Conservation (phyloP, 2,329 filamentous ascomycete species). For the Xylaria sp. region DNA sequence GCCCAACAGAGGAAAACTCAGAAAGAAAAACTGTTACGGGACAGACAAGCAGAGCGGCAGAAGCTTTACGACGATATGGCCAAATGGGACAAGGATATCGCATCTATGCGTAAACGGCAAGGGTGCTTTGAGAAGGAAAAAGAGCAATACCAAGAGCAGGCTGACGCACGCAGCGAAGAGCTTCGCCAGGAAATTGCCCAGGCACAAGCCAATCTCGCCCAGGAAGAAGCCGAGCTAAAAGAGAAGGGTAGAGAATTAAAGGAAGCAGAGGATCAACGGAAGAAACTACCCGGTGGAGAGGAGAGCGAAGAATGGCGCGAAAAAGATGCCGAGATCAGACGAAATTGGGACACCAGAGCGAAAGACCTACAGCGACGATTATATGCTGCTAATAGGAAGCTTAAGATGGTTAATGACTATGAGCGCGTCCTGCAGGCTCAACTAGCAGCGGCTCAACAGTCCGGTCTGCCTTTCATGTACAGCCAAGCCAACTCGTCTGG, state of each 20-base stretch:
- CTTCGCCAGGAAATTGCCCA: conserved; percentile 66
- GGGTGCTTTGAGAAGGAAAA: conserved; percentile 65
- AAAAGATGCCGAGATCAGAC: conserved; percentile 61
- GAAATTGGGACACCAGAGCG: conserved; percentile 65
- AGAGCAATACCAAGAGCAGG: conserved; percentile 60
- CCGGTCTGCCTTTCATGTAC: conserved; percentile 56
- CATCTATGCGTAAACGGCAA: conserved; percentile 67
- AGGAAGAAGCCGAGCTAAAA: conserved; percentile 77
- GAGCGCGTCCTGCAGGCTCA: conserved; percentile 60
- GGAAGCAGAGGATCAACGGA: conserved; percentile 75
- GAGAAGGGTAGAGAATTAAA: conserved; percentile 77
- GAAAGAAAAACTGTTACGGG: conserved; percentile 76
- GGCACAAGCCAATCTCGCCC: conserved; percentile 71
- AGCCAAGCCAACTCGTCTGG: conserved; percentile 57
- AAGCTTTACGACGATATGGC: conserved; percentile 76
- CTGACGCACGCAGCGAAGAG: conserved; percentile 62
- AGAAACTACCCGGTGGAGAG: conserved; percentile 69
- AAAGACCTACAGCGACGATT: conserved; percentile 63
- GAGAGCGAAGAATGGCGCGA: conserved; percentile 67
- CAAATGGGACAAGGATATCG: conserved; percentile 73
- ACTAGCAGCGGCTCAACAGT: conserved; percentile 56
- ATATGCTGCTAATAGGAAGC: conserved; percentile 59
- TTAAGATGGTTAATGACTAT: conserved; percentile 60
- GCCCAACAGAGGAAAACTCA: conserved; percentile 82
- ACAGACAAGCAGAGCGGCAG: conserved; percentile 73